Evolutionary conservation across 1,284 basidiomycete species (phyloP).

Genomic region (Rhodotorula mucilaginosa): DNA sequence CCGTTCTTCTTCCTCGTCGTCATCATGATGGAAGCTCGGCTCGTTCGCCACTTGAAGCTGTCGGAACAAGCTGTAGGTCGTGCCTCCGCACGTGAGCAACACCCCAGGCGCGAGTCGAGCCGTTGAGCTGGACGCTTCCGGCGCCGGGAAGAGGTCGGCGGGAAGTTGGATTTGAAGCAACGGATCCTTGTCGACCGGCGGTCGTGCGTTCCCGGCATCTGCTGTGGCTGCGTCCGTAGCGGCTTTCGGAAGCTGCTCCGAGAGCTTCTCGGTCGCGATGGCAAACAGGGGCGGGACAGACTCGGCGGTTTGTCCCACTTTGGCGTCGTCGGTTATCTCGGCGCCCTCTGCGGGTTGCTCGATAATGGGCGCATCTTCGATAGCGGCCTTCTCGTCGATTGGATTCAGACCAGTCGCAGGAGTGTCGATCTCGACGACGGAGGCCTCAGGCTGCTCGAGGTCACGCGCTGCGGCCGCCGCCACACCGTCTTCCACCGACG

Average conservation of each 20-base stretch:
- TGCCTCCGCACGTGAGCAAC: constrained; percentile 13
- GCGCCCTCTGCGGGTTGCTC: neutral
- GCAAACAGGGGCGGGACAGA: neutral
- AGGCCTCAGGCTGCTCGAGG: neutral
- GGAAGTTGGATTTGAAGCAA: constrained; percentile 21
- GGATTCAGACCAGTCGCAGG: neutral
- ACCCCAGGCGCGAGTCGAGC: constrained; percentile 17
- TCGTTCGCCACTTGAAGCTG: neutral
- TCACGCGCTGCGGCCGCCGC: constrained; percentile 3
- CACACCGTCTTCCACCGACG: constrained; percentile 4
- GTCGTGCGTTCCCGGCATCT: neutral
- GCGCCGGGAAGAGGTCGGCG: neutral
- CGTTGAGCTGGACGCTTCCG: neutral
- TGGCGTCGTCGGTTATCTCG: too few species aligned
- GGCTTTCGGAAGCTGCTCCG: neutral
- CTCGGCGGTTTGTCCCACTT: neutral
- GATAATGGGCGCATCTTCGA: neutral
- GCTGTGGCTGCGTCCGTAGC: neutral
- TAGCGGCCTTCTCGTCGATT: neutral
- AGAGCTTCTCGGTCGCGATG: neutral
- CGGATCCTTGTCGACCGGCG: constrained; percentile 25
- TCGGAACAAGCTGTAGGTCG: constrained; percentile 29
- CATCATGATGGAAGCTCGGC: neutral
- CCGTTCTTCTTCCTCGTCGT: neutral
- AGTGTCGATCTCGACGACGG: too few species aligned